Base-by-base conservation (phyloP, 306 rosid genomes). In the Astragalus membranaceus region DNA sequence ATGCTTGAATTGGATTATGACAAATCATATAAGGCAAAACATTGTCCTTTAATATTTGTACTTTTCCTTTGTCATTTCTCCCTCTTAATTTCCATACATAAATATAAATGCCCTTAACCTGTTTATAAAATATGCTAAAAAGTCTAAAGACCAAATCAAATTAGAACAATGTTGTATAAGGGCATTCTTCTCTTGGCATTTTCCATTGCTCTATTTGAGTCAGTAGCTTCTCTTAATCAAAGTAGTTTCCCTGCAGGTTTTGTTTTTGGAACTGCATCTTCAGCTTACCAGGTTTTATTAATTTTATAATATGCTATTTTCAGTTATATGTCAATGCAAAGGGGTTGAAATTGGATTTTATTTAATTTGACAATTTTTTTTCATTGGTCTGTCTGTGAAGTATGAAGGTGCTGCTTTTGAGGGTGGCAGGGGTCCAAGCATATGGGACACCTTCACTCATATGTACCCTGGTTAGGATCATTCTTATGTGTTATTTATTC, bases 381-480 rank as follows among this genome's bases (percentile, higher is more conserved):
- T 53, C 26, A n/a, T 15, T 61, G 44, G 13, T 15, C 4, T 29
- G 23, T 14, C 0, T 46, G 47, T 66, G 50, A 51, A 80, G 89
- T 76, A 69, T 61, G 89, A 85, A 80, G 90, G 90, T 53, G 87
- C 87, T 14, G 82, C 82, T 13, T 47, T 41, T 30, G 68, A 57
- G 66, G 87, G 78, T 12, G 89, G 89, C 3, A 82, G 70, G 63
- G 84, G 85, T 10, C 87, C 85, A 23, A 80, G 89, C 72, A 64
- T 77, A 3, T 85, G 89, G 89, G 89, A 85, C 75, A 77, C 77
- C 35, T 78, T 77, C 76, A 64, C 49, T 60, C 67, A 60, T 39
- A 15, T 1, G 9, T 60, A 37, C 8, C 49, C 49, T 15, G 67
- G 51, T 47, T 47, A 47, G 51, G 15, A 47, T 4, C 48, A 3